Percentiles rank a stretch among this genome's conserved stretches.
Conservation (phyloP, 805 yeast species). For the Danielia reshetovae region DNA sequence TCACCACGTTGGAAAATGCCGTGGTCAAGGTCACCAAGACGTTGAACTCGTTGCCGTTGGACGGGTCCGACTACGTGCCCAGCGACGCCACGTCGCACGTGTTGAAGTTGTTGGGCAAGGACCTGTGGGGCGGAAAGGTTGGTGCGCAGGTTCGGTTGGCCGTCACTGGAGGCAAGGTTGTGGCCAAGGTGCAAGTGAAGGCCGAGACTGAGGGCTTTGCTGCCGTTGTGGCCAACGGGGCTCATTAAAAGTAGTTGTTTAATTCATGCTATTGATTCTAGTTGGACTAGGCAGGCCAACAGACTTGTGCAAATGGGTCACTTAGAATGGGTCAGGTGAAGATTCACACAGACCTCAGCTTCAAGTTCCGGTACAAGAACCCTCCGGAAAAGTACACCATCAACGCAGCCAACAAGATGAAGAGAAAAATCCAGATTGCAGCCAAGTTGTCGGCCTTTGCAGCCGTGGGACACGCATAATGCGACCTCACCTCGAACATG, state of each 20-base stretch:
- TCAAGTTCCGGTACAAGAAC: constrained; percentile 23
- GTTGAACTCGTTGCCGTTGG: constrained; percentile 59
- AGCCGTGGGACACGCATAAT: constrained; percentile 79
- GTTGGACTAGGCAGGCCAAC: too few species aligned
- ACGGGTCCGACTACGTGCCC: constrained; percentile 64
- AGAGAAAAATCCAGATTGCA: constrained; percentile 50
- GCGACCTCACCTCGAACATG: constrained; percentile 78
- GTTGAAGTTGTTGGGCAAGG: constrained; percentile 80
- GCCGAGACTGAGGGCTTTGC: constrained; percentile 37
- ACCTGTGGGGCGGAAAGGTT: constrained; percentile 56
- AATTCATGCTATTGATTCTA: not conserved
- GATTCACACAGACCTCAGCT: too few species aligned
- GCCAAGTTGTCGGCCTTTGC: constrained; percentile 20
- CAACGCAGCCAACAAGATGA: constrained; percentile 45
- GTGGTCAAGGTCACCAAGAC: constrained; percentile 49
- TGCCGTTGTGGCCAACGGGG: constrained; percentile 13
- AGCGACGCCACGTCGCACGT: constrained; percentile 60
- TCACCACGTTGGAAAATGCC: constrained; percentile 31
- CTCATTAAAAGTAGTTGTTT: constrained; percentile 2
- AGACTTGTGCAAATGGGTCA: too few species aligned
- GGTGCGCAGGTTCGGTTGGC: constrained; percentile 50
- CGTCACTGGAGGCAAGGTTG: constrained; percentile 51
- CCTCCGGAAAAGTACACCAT: constrained; percentile 38
- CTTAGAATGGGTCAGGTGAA: too few species aligned
- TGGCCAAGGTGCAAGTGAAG: constrained; percentile 53